Base-by-base conservation (phyloP, 2,329 filamentous ascomycete species). In the Penicillium sp. region DNA sequence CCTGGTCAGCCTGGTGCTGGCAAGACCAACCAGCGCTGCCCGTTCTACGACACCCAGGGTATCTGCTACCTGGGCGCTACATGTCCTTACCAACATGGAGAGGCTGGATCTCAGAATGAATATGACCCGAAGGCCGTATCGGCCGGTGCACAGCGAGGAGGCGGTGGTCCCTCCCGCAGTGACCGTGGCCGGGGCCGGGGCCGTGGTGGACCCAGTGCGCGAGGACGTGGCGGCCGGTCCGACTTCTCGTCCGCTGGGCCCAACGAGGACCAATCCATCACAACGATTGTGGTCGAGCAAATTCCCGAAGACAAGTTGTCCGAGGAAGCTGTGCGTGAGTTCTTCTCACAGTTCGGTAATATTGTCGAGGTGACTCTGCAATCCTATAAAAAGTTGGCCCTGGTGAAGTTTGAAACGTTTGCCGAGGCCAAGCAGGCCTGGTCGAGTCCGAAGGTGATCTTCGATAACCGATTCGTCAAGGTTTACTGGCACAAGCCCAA, bases 381-480 rank as follows among this genome's bases (percentile, higher is more conserved):
- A 59, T 69, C 79, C 0, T 79, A 82, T 67, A 82, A 81, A 60
- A 79, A 79, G 41, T 69, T 86, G 19, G 85, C 85, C 0, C 71
- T 86, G 39, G 77, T 87, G 63, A 84, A 81, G 58, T 87, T 79
- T 64, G 77, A 78, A 24, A 78, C 78, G 56, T 81, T 82, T 64
- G 76, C 77, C 16, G 74, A 80, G 19, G 85, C 85, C 9, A 79
- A 78, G 59, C 75, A 76, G 31, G 85, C 85, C 2, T 86, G 85
- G 73, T 78, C 82, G 18, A 86, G 83, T 60, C 85, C 85, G 0
- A 87, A 87, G 69, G 82, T 82, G 54, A 82, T 87, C 18, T 87
- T 87, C 62, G 85, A 87, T 62, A 87, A 87, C 60, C 78, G 85
- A 3, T 87, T 87, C 62, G 85, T 87, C 53, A 87, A 87, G 64